Percentiles rank a stretch among this genome's conserved stretches.
These are phyloP conservation scores for Pseudomassariella vexata DNA, from an alignment of 2,329 filamentous ascomycete genomes.

Conservation along the genomic window DNA sequence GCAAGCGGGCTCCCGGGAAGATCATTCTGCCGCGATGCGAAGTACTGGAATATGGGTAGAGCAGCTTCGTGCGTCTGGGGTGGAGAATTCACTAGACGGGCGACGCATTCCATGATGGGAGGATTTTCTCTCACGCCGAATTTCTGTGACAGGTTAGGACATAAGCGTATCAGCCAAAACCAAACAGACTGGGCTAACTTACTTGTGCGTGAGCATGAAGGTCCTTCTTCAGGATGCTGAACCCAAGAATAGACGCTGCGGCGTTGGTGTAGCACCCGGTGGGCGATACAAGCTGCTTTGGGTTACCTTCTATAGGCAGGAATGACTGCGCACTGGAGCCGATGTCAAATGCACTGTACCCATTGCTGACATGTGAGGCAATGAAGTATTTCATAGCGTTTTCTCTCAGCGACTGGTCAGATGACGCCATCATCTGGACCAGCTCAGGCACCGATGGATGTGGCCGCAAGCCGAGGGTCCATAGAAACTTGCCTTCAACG, in stretches of 20 bases:
- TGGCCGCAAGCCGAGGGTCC: slow-evolving; percentile 64
- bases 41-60: slow-evolving; percentile 72
- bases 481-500: slow-evolving; percentile 69
- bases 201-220: slow-evolving; percentile 69
- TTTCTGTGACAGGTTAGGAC: slow-evolving; percentile 36
- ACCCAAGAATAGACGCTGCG: slow-evolving; percentile 70
- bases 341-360: slow-evolving; percentile 63
- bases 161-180: too few relatives aligned
- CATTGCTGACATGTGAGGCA: slow-evolving; percentile 69
- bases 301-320: slow-evolving; percentile 67
- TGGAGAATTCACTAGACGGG: slow-evolving; percentile 64
- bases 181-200: too few relatives aligned
- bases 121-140: slow-evolving; percentile 85
- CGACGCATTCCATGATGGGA: slow-evolving; percentile 69
- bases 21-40: slow-evolving; percentile 71
- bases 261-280: slow-evolving; percentile 78
- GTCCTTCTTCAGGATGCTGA: slow-evolving; percentile 68
- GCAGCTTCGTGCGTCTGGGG: slow-evolving; percentile 64
- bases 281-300: slow-evolving; percentile 62
- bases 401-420: slow-evolving; percentile 53
- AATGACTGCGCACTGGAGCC: slow-evolving; percentile 51
- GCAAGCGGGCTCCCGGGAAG: slow-evolving; percentile 56
- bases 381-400: slow-evolving; percentile 79
- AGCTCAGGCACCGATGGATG: slow-evolving; percentile 69
- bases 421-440: slow-evolving; percentile 68